phyloP scores from a whole-genome alignment of 2,329 filamentous ascomycete species.

The Botrytis fabae region DNA sequence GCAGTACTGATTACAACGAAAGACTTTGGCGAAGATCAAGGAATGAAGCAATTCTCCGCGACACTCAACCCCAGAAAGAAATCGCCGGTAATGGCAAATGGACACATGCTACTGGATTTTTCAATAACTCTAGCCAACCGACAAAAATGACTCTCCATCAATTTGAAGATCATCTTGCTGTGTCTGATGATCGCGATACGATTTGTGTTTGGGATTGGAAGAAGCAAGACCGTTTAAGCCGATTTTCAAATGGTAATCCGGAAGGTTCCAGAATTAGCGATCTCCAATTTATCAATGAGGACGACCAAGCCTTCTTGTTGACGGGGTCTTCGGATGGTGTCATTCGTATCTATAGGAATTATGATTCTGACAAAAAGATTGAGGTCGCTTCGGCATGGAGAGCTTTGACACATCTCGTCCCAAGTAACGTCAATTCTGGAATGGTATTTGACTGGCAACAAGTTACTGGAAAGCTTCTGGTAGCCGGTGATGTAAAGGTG shows the following conservation, averaged over 20 bases:
- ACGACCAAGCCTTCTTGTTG: constrained; percentile 92
- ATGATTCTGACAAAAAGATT: constrained; percentile 73
- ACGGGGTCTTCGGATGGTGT: constrained; percentile 95
- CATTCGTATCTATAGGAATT: constrained; percentile 88
- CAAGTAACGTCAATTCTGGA: constrained; percentile 90
- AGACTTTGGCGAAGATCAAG: constrained; percentile 88
- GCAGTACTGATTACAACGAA: constrained; percentile 94
- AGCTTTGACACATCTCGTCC: constrained; percentile 88
- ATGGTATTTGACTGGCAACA: constrained; percentile 99
- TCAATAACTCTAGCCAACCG: constrained; percentile 88
- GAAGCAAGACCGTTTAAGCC: constrained; percentile 68
- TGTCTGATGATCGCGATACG: constrained; percentile 89
- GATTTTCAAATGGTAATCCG: constrained; percentile 94
- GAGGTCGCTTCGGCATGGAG: constrained; percentile 90
- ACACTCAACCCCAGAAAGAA: constrained; percentile 91
- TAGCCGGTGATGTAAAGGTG: constrained; percentile 92
- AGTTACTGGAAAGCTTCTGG: constrained; percentile 90
- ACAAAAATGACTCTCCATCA: constrained; percentile 96
- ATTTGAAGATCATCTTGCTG: constrained; percentile 92
- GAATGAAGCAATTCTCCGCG: constrained; percentile 87
- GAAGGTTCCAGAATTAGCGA: constrained; percentile 89
- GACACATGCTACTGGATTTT: constrained; percentile 78
- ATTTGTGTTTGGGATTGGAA: constrained; percentile 95
- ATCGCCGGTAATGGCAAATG: constrained; percentile 82
- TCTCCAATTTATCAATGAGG: constrained; percentile 96